phyloP scores from a whole-genome alignment of 2,329 filamentous ascomycete species.

The Epicoccum sorghinum region DNA sequence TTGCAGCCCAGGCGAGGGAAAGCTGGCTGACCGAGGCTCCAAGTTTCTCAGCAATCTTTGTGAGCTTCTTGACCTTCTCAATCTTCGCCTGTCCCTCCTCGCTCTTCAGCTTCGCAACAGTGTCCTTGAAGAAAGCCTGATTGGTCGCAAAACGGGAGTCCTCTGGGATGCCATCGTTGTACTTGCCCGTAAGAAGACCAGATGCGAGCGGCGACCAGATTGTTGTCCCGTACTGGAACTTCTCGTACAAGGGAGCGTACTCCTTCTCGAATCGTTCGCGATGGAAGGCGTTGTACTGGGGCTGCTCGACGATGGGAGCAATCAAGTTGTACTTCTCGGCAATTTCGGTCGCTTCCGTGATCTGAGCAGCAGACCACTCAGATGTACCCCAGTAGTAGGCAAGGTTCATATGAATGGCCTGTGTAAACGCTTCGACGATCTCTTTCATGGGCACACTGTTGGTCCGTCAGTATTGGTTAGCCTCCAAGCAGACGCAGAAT shows the following conservation, averaged over 20 bases:
- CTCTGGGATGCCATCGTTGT: conserved; percentile 67
- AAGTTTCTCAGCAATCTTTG: conserved; percentile 57
- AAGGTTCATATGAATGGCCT: conserved; percentile 60
- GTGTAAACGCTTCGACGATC: conserved; percentile 63
- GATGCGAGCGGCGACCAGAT: conserved; percentile 62
- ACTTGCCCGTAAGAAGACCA: conserved; percentile 67
- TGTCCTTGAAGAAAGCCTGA: conserved; percentile 63
- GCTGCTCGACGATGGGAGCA: conserved; percentile 60
- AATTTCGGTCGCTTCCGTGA: conserved; percentile 64
- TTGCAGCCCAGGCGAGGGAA: conserved; percentile 64
- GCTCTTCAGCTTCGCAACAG: conserved; percentile 58
- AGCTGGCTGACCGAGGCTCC: conserved; percentile 58
- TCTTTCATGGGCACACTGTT: conserved; percentile 65
- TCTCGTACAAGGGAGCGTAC: conserved; percentile 62
- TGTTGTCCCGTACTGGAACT: conserved; percentile 64
- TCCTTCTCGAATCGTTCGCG: conserved; percentile 67
- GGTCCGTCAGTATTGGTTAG: conserved; percentile 12
- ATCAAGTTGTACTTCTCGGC: conserved; percentile 68
- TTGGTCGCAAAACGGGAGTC: conserved; percentile 66
- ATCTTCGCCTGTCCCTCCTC: conserved; percentile 60
- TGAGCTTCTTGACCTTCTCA: conserved; percentile 63
- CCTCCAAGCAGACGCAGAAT: background rate
- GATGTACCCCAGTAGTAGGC: conserved; percentile 62
- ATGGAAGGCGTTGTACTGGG: conserved; percentile 68
- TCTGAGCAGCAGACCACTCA: conserved; percentile 66